These are phyloP conservation scores for Scopulariopsis brevicaulis DNA, from an alignment of 2,329 filamentous ascomycete species.

Conservation along the genomic window DNA sequence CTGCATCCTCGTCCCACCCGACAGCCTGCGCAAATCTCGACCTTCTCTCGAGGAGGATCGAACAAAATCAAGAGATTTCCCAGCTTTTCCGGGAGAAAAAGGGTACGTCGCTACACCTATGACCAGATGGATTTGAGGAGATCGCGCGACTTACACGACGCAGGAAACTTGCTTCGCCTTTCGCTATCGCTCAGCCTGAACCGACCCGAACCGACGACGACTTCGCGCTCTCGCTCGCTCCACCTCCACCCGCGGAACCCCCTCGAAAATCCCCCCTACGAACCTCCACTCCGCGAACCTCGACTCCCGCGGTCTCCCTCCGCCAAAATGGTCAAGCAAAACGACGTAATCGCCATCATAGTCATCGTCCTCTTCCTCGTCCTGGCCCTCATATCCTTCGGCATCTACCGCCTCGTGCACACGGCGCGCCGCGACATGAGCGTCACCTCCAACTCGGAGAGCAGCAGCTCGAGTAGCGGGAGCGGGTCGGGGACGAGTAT, in stretches of 20 bases:
- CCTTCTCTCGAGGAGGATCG: background rate
- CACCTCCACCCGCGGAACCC: background rate
- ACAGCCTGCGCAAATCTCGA: background rate
- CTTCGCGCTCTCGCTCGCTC: background rate
- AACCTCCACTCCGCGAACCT: background rate
- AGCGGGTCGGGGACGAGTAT: constrained; percentile 6
- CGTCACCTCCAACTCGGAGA: constrained; percentile 1
- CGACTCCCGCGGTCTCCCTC: constrained; percentile 1
- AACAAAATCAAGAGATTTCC: background rate
- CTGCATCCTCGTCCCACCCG: background rate
- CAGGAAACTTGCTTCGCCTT: background rate
- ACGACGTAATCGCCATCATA: constrained; percentile 58
- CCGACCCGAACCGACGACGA: too few relatives aligned
- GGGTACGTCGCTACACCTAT: background rate
- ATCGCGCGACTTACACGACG: background rate
- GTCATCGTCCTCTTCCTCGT: constrained; percentile 56
- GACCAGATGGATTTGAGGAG: too few relatives aligned
- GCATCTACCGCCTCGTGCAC: constrained; percentile 50
- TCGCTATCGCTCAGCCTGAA: background rate
- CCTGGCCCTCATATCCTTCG: constrained; percentile 48
- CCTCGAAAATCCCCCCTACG: background rate
- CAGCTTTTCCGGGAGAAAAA: too few relatives aligned
- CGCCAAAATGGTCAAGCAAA: constrained; percentile 45
- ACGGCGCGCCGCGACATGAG: background rate
- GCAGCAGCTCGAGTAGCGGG: background rate